A percentile compares a stretch with the other conserved stretches of the same genome.
These are phyloP conservation scores for Mycena sanguinolenta DNA, from an alignment of 768 basidiomycete genomes.

Conservation along the genomic window DNA sequence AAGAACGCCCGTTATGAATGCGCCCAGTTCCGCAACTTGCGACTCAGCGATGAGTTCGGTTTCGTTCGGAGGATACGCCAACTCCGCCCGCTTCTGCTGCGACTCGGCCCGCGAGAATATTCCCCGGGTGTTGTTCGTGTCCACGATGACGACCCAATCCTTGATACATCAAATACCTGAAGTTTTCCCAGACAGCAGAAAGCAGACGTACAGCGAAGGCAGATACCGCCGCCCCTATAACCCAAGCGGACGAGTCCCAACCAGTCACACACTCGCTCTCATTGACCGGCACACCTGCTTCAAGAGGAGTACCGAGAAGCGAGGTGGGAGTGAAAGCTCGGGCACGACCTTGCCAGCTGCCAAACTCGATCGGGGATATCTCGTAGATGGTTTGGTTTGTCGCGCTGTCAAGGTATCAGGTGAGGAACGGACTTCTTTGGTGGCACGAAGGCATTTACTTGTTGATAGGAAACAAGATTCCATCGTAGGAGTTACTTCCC, in stretches of 20 bases:
- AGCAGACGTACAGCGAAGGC: conserved; percentile 10
- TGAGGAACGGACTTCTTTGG: background rate
- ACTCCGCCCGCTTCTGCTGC: conserved; percentile 6
- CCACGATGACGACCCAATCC: conserved; percentile 22
- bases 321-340: conserved; percentile 20
- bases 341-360: conserved; percentile 24
- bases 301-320: conserved; percentile 20
- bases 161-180: background rate
- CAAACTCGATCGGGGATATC: conserved; percentile 9
- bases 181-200: background rate
- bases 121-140: conserved; percentile 23
- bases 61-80: conserved; percentile 21
- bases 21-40: background rate
- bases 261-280: conserved; percentile 15
- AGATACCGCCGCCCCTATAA: conserved; percentile 9
- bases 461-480: conserved; percentile 22
- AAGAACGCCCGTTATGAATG: conserved; percentile 9
- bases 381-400: conserved; percentile 27
- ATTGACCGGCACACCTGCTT: conserved; percentile 18
- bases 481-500: conserved; percentile 20
- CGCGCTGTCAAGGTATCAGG: conserved; percentile 4
- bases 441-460: conserved; percentile 4
- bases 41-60: conserved; percentile 3
- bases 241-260: conserved; percentile 12
- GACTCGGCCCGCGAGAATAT: conserved; percentile 12